Evolutionary conservation across 1,139 yeast genomes (phyloP).

Genomic region (Hemisphaericaspora xylanilytica): DNA sequence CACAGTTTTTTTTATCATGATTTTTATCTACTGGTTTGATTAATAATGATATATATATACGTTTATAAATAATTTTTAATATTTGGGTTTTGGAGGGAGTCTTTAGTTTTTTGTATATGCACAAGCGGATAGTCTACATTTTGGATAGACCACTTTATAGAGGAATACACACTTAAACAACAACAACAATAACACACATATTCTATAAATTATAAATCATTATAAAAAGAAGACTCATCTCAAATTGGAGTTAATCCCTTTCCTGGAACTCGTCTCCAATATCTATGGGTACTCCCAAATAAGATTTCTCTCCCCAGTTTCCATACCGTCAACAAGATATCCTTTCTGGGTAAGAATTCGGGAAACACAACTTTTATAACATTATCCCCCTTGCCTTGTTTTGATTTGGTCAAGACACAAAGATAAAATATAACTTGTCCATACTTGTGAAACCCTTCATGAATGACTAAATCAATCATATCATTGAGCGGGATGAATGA

Average conservation of each 20-base stretch:
- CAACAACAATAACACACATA: not conserved
- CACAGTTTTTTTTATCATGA: too few species aligned
- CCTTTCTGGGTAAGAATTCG: conserved; percentile 44
- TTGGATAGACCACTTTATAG: too few species aligned
- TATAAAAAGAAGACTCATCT: too few species aligned
- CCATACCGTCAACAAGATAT: conserved; percentile 41
- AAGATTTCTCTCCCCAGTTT: conserved; percentile 35
- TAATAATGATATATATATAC: too few species aligned
- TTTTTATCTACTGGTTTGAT: too few species aligned
- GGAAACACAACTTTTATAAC: conserved; percentile 51
- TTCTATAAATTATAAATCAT: not conserved
- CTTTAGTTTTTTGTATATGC: too few species aligned
- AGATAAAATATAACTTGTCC: conserved; percentile 61
- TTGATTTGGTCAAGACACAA: conserved; percentile 50
- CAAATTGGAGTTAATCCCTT: conserved; percentile 33
- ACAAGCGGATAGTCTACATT: too few species aligned
- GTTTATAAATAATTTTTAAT: too few species aligned
- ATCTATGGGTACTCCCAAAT: conserved; percentile 35
- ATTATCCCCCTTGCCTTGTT: conserved; percentile 22
- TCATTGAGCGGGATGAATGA: conserved; percentile 51
- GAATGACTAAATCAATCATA: conserved; percentile 59
- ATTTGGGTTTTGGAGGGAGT: too few species aligned
- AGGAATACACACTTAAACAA: too few species aligned
- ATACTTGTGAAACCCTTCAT: conserved; percentile 65
- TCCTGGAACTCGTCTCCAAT: conserved; percentile 47